Evolutionary conservation across 208 protist species (phyloP).

Genomic region (Vickermania ingenoplastis): DNA sequence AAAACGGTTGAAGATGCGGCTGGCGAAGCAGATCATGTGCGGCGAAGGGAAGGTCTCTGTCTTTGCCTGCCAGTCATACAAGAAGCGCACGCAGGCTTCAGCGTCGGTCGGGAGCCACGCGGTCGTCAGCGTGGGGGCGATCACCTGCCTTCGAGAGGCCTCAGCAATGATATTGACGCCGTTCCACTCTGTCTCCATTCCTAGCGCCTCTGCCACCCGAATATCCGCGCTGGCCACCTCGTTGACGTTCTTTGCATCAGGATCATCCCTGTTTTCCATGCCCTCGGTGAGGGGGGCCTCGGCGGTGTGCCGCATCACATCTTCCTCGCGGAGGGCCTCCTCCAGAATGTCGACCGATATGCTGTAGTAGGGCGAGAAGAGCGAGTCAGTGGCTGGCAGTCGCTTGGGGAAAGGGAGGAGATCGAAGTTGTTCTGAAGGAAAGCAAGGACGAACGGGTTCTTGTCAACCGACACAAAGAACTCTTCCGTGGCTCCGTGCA

Average conservation of each 20-base stretch:
- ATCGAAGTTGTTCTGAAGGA: slow-evolving; percentile 7
- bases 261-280: background rate
- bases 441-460: slow-evolving; percentile 17
- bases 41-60: slow-evolving; percentile 9
- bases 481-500: background rate
- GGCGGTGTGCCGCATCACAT: slow-evolving; percentile 1
- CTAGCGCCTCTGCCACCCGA: slow-evolving; percentile 3
- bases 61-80: slow-evolving; percentile 4
- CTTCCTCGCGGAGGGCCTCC: slow-evolving; percentile 7
- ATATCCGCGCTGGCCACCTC: background rate
- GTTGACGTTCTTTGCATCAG: background rate
- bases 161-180: slow-evolving; percentile 1
- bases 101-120: slow-evolving; percentile 14
- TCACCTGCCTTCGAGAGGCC: slow-evolving; percentile 11
- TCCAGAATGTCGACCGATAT: slow-evolving; percentile 7
- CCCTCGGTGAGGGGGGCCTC: background rate
- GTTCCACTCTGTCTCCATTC: slow-evolving; percentile 3
- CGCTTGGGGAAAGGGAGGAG: slow-evolving; percentile 13
- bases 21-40: slow-evolving; percentile 19
- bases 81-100: slow-evolving; percentile 7
- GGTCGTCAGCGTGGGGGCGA: slow-evolving; percentile 6
- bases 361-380: slow-evolving; percentile 9
- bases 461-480: slow-evolving; percentile 4
- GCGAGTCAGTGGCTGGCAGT: slow-evolving; percentile 10
- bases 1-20: slow-evolving; percentile 17